Evolutionary conservation across 2,329 filamentous ascomycete species (phyloP).

Genomic region (Cryoendolithus antarcticus): DNA sequence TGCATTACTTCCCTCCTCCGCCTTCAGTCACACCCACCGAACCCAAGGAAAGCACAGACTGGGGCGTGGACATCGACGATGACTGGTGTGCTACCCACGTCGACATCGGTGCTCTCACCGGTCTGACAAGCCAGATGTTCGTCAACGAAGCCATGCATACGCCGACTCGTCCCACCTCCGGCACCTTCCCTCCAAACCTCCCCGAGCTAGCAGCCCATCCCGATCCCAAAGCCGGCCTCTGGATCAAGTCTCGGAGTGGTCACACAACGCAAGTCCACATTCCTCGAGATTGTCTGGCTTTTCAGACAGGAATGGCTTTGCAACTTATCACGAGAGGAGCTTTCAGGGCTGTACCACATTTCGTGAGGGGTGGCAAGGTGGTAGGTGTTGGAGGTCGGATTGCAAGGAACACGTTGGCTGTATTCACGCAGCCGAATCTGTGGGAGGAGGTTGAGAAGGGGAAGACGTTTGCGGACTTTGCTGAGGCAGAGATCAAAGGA

Average conservation of each 20-base stretch:
- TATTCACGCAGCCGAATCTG: conserved; percentile 94
- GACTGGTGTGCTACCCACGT: conserved; percentile 90
- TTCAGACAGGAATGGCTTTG: conserved; percentile 88
- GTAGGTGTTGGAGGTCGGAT: conserved; percentile 24
- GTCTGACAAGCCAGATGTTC: conserved; percentile 91
- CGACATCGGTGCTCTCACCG: conserved; percentile 88
- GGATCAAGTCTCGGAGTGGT: conserved; percentile 77
- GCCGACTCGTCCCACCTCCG: conserved; percentile 18
- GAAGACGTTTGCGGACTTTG: conserved; percentile 65
- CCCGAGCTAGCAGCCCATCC: conserved; percentile 64
- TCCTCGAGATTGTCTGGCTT: conserved; percentile 80
- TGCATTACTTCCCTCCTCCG: conserved; percentile 74
- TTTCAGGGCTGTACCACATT: conserved; percentile 93
- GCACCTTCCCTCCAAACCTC: conserved; percentile 37
- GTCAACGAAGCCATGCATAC: conserved; percentile 56
- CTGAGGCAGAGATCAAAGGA: conserved; percentile 26
- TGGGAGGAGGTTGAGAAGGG: conserved; percentile 60
- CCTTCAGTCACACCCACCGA: conserved; percentile 20
- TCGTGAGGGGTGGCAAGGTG: conserved; percentile 58
- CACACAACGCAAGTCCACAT: conserved; percentile 84
- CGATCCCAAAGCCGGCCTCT: conserved; percentile 77
- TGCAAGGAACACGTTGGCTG: conserved; percentile 70
- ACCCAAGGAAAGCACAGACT: too few relatives aligned
- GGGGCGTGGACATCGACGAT: conserved; percentile 43
- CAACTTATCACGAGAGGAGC: conserved; percentile 82